These are phyloP conservation scores for Rhamnella rubrinervis DNA, from an alignment of 331 rosid species.

Conservation along the genomic window DNA sequence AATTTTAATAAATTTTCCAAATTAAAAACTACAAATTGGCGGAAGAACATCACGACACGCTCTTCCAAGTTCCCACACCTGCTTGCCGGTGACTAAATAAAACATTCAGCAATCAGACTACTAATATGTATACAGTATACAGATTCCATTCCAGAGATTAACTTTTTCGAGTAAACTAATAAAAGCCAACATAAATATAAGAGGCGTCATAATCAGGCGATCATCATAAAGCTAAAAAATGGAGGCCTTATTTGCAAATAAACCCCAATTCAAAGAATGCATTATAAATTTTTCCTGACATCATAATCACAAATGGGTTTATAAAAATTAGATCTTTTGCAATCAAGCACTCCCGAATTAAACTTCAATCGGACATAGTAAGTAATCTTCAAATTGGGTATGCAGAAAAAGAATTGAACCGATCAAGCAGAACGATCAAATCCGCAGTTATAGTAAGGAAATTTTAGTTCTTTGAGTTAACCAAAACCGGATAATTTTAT, in stretches of 20 bases:
- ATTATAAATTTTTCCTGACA: neutral
- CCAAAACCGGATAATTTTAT: neutral
- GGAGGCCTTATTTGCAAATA: neutral
- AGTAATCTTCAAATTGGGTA: neutral
- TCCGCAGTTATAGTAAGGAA: neutral
- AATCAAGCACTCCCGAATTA: neutral
- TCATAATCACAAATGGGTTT: neutral
- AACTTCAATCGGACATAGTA: neutral
- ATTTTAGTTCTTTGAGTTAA: neutral
- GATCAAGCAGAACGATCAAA: neutral
- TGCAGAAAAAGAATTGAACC: neutral
- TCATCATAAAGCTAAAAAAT: neutral
- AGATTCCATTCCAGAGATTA: no score
- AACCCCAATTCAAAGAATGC: slow-evolving; percentile 6
- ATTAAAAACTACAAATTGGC: no score
- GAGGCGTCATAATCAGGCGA: slow-evolving; percentile 1
- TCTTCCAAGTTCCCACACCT: no score
- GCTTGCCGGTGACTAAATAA: no score
- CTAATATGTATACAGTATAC: no score
- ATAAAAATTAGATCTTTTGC: neutral
- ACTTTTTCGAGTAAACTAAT: no score
- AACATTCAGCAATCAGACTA: no score
- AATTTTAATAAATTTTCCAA: no score
- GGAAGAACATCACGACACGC: no score
- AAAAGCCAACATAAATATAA: neutral